Evolutionary conservation across 164 flowering plant genomes (phyloP), one percentile per base, ranked within the genome.

Genomic region (Amborella trichopoda): DNA sequence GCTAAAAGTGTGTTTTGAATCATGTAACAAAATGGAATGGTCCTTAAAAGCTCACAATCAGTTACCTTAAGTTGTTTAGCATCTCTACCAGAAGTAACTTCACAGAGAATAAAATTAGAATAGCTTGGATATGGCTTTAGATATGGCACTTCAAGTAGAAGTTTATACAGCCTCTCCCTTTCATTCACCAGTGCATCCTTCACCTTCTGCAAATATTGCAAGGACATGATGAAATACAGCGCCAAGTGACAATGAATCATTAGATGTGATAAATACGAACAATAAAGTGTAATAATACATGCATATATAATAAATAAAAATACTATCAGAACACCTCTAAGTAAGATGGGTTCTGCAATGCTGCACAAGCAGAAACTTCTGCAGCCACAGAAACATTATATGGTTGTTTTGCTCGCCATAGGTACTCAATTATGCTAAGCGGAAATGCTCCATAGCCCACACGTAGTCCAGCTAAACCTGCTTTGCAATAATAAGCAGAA

Each of bases 361-460:
- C 99, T 44, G 93, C 90, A 55, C 96, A 88, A 12, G 99, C 99
- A 56, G 95, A 55, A 55, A 88, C 66, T 73, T 93, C 99, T 56
- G 94, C 99, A 62, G 99, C 93, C 55, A 93, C 97, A 58, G 97
- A 88, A 16, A 88, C 99, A 65, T 85, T 88, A 62, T 88, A 93
- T 6, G 99, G 99, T 66, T 93, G 99, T 62, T 93, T 93, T 42
- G 99, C 99, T 64, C 99, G 71, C 96, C 96, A 83, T 12, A 88
- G 75, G 56, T 76, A 93, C 58, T 88, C 85, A 34, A 88, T 81
- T 26, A 88, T 74, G 65, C 94, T 85, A 56, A 74, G 54, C 34
- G 97, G 95, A 67, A 93, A 93, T 56, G 95, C 91, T 64, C 96
- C 99, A 68, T 93, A 93, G 46, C 99, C 99, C 36, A 93, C 87